Evolutionary conservation across 192 early-diverging fungal species (phyloP), one percentile per base, ranked within the genome.

Genomic region (Umbelopsis sp.): DNA sequence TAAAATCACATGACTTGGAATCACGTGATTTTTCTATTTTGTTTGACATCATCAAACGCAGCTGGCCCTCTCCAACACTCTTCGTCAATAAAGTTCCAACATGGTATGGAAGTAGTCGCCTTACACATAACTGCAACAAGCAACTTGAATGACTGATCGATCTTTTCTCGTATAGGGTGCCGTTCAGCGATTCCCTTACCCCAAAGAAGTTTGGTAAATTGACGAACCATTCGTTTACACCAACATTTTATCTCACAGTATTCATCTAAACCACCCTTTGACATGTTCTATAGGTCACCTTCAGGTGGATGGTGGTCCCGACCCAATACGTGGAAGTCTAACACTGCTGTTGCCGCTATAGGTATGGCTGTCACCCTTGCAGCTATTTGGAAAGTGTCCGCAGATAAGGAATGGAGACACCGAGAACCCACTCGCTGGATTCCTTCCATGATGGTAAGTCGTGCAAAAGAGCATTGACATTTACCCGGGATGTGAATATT

Each of bases 381-480:
- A 14, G 75, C 74, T 44, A 49, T 77, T 29, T 84, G 82, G 82
- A 78, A 70, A 49, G 65, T 84, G 5, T 84, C 82, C 26, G 77
- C 80, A 52, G 73, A 79, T 12, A 69, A 66, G 31, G 82, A 84
- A 69, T 80, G 79, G 77, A 49, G 69, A 43, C 79, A 84, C 67
- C 77, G 71, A 54, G 65, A 79, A 75, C 82, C 82, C 34, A 81
- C 59, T 44, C 72, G 78, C 31, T 84, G 82, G 82, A 84, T 84
- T 71, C 82, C 82, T 34, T 84, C 82, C 29, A 84, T 84, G 82
- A 77, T 84, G 77, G 81, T 80, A 69, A 69, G 52, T n/a, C n/a
- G n/a, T n/a, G n/a, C n/a, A n/a, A n/a, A 21, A 25, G n/a, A 6
- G 36, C 21, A 41, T 0, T 11, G 38, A 45, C 10, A 49, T 38